A percentile compares a stretch with the other conserved stretches of the same genome.
These are phyloP conservation scores for Peronospora tabacina DNA, from an alignment of 352 stramenopile species.

Conservation along the genomic window DNA sequence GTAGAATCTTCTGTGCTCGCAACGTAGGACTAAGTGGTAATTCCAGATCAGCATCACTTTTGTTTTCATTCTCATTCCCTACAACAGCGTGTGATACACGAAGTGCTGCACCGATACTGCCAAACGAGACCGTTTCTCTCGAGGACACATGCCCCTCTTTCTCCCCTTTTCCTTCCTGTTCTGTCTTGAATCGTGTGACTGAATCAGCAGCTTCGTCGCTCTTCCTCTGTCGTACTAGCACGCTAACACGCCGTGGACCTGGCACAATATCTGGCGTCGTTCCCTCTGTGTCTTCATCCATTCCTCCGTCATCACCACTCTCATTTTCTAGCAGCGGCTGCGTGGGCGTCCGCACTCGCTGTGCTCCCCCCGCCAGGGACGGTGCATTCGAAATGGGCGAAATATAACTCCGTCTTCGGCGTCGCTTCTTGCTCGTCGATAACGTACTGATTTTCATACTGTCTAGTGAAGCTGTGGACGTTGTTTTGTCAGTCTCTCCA, in stretches of 20 bases:
- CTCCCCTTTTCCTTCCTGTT: constrained; percentile 4
- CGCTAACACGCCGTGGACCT: constrained; percentile 24
- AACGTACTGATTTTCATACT: not conserved
- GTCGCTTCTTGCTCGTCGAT: constrained; percentile 30
- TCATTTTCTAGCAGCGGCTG: constrained; percentile 15
- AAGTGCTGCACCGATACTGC: constrained; percentile 13
- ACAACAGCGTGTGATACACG: constrained; percentile 7
- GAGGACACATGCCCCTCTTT: constrained; percentile 6
- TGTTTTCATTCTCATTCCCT: constrained; percentile 1
- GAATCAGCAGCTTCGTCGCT: constrained; percentile 9
- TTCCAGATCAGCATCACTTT: constrained; percentile 1
- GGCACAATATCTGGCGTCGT: constrained; percentile 10
- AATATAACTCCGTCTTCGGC: constrained; percentile 36
- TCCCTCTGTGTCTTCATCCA: constrained; percentile 25
- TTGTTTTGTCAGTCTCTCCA: constrained; percentile 1
- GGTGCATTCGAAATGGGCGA: constrained; percentile 40
- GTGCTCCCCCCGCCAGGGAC: constrained; percentile 44
- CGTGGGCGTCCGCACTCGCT: constrained; percentile 52
- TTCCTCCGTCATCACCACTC: constrained; percentile 22
- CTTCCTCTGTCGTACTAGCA: constrained; percentile 9
- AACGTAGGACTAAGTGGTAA: not conserved
- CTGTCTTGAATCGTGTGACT: constrained; percentile 5
- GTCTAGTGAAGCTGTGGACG: not conserved
- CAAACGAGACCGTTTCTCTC: constrained; percentile 23
- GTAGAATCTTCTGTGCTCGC: constrained; percentile 7